Evolutionary conservation across 164 flowering plant species (phyloP).

Genomic region (Vitis riparia): DNA sequence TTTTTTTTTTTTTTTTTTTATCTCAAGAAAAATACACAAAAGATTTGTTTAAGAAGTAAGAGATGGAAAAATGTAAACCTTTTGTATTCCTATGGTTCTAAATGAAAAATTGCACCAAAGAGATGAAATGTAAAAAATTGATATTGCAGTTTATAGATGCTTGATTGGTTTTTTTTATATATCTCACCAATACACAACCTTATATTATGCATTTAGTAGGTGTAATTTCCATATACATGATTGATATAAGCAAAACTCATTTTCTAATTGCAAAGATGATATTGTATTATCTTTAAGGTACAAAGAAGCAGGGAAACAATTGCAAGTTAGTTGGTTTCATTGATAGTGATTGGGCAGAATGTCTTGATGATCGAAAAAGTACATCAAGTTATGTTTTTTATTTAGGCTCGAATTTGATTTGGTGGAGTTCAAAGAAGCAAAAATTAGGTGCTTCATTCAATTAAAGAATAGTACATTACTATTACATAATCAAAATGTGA

Average conservation of each 20-base stretch:
- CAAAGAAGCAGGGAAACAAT: neutral
- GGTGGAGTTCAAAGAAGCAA: neutral
- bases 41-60: neutral
- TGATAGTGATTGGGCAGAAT: neutral
- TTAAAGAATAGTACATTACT: neutral
- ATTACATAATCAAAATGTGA: neutral
- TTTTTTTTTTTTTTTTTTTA: neutral
- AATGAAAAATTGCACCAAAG: neutral
- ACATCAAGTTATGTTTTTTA: neutral
- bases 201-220: neutral
- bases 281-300: neutral
- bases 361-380: neutral
- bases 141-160: neutral
- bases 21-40: neutral
- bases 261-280: neutral
- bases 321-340: neutral
- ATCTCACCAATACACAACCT: slow-evolving; percentile 7
- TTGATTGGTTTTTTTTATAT: neutral
- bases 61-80: neutral
- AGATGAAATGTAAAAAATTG: neutral
- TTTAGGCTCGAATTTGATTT: neutral
- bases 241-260: neutral
- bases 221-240: neutral
- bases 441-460: neutral
- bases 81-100: neutral